Conservation (phyloP, 106 monocot genomes). For the Posidonia australis region DNA sequence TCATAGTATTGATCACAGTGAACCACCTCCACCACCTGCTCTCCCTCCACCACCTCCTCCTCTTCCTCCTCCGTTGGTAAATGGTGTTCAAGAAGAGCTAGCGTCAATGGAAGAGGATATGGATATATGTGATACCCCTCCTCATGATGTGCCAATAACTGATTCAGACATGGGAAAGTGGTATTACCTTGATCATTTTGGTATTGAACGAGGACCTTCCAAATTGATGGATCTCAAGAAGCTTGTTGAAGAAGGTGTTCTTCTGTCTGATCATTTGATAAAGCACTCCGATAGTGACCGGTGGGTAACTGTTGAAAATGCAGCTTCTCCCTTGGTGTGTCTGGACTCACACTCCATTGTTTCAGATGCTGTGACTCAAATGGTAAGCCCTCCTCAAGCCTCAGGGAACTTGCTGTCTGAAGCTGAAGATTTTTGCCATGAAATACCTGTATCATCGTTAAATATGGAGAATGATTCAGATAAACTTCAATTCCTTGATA, state of each 20-base stretch:
- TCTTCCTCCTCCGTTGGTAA: conserved; percentile 26
- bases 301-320: conserved; percentile 99
- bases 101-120: conserved; percentile 98
- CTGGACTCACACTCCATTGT: conserved; percentile 36
- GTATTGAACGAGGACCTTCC: conserved; percentile 81
- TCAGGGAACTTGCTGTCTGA: conserved; percentile 57
- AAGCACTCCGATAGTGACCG: conserved; percentile 76
- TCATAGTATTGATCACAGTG: conserved; percentile 23
- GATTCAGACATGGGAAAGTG: conserved; percentile 57
- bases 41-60: conserved; percentile 28
- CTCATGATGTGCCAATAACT: conserved; percentile 31
- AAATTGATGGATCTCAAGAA: conserved; percentile 59
- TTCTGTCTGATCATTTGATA: conserved; percentile 93
- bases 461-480: conserved; percentile 13
- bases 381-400: conserved; percentile 70
- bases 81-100: conserved; percentile 33
- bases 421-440: conserved; percentile 32
- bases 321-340: conserved; percentile 66
- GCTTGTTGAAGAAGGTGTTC: conserved; percentile 67
- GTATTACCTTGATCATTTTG: conserved; percentile 84
- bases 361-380: conserved; percentile 61
- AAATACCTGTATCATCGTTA: conserved; percentile 14
- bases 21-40: conserved; percentile 33
- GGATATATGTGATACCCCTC: conserved; percentile 98
- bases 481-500: conserved; percentile 15